Percentiles rank a stretch among this genome's conserved stretches.
Conservation (phyloP, 2,329 filamentous ascomycete species). For the Trichoderma semiorbis region DNA sequence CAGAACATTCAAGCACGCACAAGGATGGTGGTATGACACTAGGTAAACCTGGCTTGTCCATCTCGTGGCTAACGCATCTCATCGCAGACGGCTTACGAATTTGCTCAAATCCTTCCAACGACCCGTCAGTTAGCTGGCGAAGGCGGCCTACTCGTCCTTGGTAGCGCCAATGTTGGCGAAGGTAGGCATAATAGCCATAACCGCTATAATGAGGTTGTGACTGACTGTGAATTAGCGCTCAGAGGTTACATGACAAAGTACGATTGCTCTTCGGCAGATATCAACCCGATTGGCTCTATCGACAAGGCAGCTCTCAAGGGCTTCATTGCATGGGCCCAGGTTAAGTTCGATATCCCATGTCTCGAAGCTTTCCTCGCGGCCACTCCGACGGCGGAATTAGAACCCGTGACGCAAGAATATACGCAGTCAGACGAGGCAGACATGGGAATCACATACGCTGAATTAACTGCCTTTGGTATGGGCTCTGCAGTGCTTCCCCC, state of each 20-base stretch:
- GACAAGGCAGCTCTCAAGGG: background rate
- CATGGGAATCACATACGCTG: background rate
- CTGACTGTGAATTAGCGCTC: background rate
- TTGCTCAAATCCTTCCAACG: background rate
- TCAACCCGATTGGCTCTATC: background rate
- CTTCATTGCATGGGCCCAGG: background rate
- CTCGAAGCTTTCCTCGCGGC: background rate
- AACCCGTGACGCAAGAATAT: background rate
- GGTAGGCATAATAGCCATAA: background rate
- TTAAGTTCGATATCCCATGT: background rate
- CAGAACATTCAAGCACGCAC: background rate
- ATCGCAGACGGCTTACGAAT: background rate
- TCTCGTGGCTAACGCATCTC: background rate
- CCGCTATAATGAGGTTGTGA: background rate
- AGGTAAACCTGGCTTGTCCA: background rate
- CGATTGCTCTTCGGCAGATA: background rate
- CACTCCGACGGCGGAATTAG: background rate
- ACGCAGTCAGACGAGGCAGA: background rate
- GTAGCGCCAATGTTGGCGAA: background rate
- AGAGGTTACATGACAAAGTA: background rate
- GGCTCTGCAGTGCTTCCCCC: background rate
- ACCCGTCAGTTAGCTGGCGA: background rate
- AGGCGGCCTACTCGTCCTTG: background rate
- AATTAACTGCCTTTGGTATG: background rate
- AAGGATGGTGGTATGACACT: background rate